Evolutionary conservation across 331 rosid genomes (phyloP).

Genomic region (Prunus yedoensis): DNA sequence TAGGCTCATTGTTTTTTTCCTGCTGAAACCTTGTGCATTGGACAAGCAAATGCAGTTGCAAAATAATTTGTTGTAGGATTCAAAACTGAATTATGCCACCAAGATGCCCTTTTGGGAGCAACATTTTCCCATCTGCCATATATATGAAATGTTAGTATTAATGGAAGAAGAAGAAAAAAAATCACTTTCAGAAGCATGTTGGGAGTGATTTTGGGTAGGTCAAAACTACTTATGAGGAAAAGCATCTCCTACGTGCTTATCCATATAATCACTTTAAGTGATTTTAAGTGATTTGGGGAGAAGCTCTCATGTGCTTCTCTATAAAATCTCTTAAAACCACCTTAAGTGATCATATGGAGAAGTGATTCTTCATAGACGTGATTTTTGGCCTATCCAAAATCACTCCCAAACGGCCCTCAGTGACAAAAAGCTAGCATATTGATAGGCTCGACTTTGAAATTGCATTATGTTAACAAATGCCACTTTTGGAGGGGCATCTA

Average conservation of each 20-base stretch:
- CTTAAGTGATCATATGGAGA: too few relatives aligned
- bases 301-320: fast-evolving
- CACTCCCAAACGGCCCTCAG: too few relatives aligned
- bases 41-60: neutral
- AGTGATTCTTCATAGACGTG: too few relatives aligned
- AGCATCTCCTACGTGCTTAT: too few relatives aligned
- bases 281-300: too few relatives aligned
- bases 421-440: neutral
- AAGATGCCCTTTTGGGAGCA: neutral
- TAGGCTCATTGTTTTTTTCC: neutral
- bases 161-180: too few relatives aligned
- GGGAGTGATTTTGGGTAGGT: too few relatives aligned
- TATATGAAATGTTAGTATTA: neutral
- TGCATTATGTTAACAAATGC: neutral
- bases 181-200: too few relatives aligned
- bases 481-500: neutral
- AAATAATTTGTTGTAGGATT: neutral
- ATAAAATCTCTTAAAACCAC: too few relatives aligned
- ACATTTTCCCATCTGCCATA: neutral
- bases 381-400: too few relatives aligned
- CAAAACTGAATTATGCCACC: neutral
- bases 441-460: neutral
- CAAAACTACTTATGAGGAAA: too few relatives aligned
- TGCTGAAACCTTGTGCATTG: neutral
- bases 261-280: too few relatives aligned